phyloP scores from a whole-genome alignment of 1,139 yeast genomes.

The Candida freyschussii region DNA sequence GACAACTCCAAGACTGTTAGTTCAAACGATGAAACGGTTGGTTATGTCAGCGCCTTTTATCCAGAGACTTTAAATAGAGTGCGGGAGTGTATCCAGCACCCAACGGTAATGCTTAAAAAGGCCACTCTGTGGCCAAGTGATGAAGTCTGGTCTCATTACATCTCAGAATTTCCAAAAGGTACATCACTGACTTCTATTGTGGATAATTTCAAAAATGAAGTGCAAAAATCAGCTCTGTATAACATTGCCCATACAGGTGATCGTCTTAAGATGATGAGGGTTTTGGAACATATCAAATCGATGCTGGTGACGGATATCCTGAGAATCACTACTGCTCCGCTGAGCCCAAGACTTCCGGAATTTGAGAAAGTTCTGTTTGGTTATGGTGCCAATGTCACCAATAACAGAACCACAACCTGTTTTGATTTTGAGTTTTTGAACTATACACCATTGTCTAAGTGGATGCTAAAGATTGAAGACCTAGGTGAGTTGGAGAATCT shows the following conservation, averaged over 20 bases:
- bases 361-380: slow-evolving; percentile 14
- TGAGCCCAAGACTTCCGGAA: slow-evolving; percentile 29
- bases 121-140: slow-evolving; percentile 74
- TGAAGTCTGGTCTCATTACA: slow-evolving; percentile 49
- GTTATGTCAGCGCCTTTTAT: slow-evolving; percentile 56
- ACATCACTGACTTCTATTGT: slow-evolving; percentile 43
- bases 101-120: slow-evolving; percentile 41
- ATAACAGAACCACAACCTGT: slow-evolving; percentile 29
- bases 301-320: slow-evolving; percentile 50
- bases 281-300: slow-evolving; percentile 38
- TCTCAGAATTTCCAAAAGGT: slow-evolving; percentile 47
- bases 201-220: slow-evolving; percentile 41
- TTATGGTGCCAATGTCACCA: slow-evolving; percentile 14
- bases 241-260: slow-evolving; percentile 43
- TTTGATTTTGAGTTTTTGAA: slow-evolving; percentile 22
- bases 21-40: slow-evolving; percentile 33
- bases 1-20: slow-evolving; percentile 24
- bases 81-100: slow-evolving; percentile 40
- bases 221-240: slow-evolving; percentile 31
- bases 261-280: slow-evolving; percentile 38
- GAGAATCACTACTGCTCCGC: slow-evolving; percentile 56
- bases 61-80: slow-evolving; percentile 41
- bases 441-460: slow-evolving; percentile 6
- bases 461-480: slow-evolving; percentile 22
- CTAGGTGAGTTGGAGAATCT: slow-evolving; percentile 58